Percentiles rank a stretch among this genome's conserved stretches.
Evolutionary conservation across 495 filamentous ascomycete genomes (phyloP).

Genomic region (Penicillium egyptiacum): DNA sequence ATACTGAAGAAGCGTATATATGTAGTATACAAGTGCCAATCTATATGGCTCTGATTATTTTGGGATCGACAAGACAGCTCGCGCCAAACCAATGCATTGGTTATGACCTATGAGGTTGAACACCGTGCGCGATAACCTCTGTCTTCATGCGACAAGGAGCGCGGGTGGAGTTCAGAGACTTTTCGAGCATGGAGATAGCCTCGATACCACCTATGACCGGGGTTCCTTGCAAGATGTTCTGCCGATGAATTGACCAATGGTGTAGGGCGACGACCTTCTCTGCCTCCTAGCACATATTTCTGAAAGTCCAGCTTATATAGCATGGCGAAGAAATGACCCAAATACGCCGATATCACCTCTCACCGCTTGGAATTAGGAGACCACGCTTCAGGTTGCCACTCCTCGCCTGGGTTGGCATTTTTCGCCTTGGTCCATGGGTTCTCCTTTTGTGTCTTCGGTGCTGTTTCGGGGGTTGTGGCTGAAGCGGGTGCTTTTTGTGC

Average conservation of each 20-base stretch:
- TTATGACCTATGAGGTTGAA: not conserved
- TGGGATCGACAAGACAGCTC: not conserved
- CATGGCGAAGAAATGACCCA: not conserved
- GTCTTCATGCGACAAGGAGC: not conserved
- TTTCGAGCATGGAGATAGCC: not conserved
- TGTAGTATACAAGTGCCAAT: constrained; percentile 1
- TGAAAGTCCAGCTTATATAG: not conserved
- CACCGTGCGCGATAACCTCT: not conserved
- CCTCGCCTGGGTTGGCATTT: constrained; percentile 58
- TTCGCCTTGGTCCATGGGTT: constrained; percentile 61
- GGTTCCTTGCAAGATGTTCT: not conserved
- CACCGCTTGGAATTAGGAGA: constrained; percentile 41
- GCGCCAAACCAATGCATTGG: not conserved
- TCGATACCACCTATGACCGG: not conserved
- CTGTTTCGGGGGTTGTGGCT: not conserved
- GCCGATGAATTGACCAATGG: not conserved
- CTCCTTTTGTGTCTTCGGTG: constrained; percentile 27
- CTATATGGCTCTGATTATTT: not conserved
- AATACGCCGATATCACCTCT: constrained; percentile 10
- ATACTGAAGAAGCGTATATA: not conserved
- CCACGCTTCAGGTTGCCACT: constrained; percentile 80
- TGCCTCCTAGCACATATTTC: not conserved
- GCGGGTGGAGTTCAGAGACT: not conserved
- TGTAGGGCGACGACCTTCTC: not conserved
- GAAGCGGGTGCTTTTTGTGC: constrained; percentile 18